Conservation (phyloP, 306 rosid genomes). For the Urtica urens region DNA sequence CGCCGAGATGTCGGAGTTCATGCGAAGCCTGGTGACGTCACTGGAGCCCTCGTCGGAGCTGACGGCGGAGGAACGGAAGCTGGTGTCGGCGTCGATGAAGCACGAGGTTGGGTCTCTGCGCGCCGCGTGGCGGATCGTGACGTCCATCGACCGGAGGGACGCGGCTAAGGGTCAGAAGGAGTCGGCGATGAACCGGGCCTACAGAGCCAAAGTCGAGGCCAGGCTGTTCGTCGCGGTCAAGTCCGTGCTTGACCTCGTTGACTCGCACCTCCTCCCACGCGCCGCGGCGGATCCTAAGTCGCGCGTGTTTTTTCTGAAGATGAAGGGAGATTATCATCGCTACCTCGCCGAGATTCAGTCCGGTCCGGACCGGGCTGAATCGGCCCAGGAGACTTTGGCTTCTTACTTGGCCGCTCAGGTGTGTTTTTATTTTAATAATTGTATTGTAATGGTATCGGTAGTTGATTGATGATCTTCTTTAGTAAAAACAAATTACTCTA, state of each 20-base stretch:
- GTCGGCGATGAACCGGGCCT: slow-evolving; percentile 23
- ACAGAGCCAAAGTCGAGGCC: slow-evolving; percentile 25
- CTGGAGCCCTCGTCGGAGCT: slow-evolving; percentile 21
- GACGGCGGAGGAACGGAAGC: slow-evolving; percentile 34
- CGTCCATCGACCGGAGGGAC: slow-evolving; percentile 43
- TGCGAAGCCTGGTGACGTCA: slow-evolving; percentile 30
- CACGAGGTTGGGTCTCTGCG: slow-evolving; percentile 32
- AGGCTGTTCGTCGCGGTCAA: slow-evolving; percentile 24
- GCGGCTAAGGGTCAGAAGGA: slow-evolving; percentile 27
- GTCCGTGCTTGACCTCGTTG: slow-evolving; percentile 18
- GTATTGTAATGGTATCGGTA: too few relatives aligned
- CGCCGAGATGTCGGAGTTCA: slow-evolving; percentile 37
- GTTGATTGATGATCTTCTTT: too few relatives aligned
- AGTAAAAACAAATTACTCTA: too few relatives aligned
- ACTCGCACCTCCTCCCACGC: slow-evolving; percentile 21
- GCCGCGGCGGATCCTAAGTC: slow-evolving; percentile 27
- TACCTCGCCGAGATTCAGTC: slow-evolving; percentile 29
- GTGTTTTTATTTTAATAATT: too few relatives aligned
- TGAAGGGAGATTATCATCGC: slow-evolving; percentile 32
- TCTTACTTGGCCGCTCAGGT: slow-evolving; percentile 34
- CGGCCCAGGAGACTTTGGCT: slow-evolving; percentile 31
- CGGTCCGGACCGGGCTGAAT: slow-evolving; percentile 22
- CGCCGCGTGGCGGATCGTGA: slow-evolving; percentile 32
- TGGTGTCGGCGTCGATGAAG: slow-evolving; percentile 27
- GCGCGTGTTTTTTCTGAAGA: slow-evolving; percentile 31